Percentiles rank a stretch among this genome's conserved stretches.
phyloP scores from a whole-genome alignment of 345 rosid species.

The Syzygium grande region DNA sequence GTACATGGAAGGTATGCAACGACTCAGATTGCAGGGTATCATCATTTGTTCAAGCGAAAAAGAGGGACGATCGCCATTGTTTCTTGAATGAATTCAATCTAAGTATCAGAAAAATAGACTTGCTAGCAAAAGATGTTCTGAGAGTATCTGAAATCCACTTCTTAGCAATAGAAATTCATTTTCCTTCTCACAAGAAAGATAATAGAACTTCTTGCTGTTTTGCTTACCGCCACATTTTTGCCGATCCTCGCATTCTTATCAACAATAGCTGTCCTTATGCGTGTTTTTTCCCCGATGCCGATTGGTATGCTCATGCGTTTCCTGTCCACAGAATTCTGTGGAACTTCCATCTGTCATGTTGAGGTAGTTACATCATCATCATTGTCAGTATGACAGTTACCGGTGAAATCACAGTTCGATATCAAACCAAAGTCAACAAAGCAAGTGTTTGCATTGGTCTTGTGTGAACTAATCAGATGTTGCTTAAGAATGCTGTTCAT shows the following conservation, averaged over 20 bases:
- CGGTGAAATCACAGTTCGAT: not conserved
- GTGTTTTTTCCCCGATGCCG: slow-evolving; percentile 62
- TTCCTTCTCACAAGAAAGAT: not conserved
- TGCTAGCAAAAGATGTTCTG: not conserved
- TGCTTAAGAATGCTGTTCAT: not conserved
- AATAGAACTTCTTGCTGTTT: not conserved
- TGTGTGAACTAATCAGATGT: not conserved
- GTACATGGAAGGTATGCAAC: not conserved
- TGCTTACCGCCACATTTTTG: slow-evolving; percentile 45
- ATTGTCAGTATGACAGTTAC: not conserved
- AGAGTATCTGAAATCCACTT: not conserved
- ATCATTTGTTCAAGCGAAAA: not conserved
- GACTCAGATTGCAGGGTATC: not conserved
- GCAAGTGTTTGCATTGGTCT: not conserved
- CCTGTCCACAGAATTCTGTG: slow-evolving; percentile 1
- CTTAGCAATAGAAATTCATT: not conserved
- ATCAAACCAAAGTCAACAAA: not conserved
- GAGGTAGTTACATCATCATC: not conserved
- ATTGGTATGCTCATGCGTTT: slow-evolving; percentile 26
- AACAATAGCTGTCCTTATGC: slow-evolving; percentile 49
- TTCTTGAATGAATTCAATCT: not conserved
- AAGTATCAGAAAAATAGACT: not conserved
- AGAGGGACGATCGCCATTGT: not conserved
- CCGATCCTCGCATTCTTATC: slow-evolving; percentile 87
- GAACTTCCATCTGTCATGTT: slow-evolving; percentile 12